A percentile compares a stretch with the other conserved stretches of the same genome.
phyloP scores from a whole-genome alignment of 305 asterid genomes.

The Fraxinus sp. region DNA sequence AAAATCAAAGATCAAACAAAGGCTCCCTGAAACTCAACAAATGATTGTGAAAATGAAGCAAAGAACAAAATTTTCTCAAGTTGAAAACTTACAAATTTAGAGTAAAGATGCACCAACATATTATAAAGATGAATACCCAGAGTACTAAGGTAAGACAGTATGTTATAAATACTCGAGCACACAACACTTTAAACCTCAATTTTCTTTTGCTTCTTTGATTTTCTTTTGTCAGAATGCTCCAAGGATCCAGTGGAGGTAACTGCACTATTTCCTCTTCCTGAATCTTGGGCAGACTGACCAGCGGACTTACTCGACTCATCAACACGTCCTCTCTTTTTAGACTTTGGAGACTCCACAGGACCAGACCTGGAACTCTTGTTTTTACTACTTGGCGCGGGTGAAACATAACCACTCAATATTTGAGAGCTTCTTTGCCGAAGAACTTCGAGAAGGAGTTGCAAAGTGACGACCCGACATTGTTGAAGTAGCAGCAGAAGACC shows the following conservation, averaged over 20 bases:
- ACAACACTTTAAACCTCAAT: constrained; percentile 18
- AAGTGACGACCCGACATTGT: constrained; percentile 43
- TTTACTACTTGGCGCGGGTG: constrained; percentile 43
- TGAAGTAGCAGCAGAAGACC: constrained; percentile 52
- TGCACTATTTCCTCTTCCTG: constrained; percentile 46
- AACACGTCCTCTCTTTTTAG: constrained; percentile 42
- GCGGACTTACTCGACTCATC: constrained; percentile 35
- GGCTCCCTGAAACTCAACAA: not conserved
- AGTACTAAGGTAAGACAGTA: not conserved
- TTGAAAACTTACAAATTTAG: not conserved
- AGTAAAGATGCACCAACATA: not conserved
- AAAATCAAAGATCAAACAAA: not conserved
- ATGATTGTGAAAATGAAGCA: not conserved
- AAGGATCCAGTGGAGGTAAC: constrained; percentile 44
- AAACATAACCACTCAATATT: constrained; percentile 33
- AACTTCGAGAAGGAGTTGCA: constrained; percentile 51
- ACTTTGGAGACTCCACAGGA: constrained; percentile 33
- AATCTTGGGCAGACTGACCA: constrained; percentile 41
- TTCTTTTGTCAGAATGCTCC: constrained; percentile 45
- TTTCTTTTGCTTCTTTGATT: constrained; percentile 50
- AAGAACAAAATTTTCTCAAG: not conserved
- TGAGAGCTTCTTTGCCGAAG: constrained; percentile 34
- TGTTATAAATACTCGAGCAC: not conserved
- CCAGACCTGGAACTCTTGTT: constrained; percentile 40
- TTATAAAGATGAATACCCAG: not conserved